A percentile compares a stretch with the other conserved stretches of the same genome.
Conservation (phyloP, 768 basidiomycete species). For the Ramaria sp. region DNA sequence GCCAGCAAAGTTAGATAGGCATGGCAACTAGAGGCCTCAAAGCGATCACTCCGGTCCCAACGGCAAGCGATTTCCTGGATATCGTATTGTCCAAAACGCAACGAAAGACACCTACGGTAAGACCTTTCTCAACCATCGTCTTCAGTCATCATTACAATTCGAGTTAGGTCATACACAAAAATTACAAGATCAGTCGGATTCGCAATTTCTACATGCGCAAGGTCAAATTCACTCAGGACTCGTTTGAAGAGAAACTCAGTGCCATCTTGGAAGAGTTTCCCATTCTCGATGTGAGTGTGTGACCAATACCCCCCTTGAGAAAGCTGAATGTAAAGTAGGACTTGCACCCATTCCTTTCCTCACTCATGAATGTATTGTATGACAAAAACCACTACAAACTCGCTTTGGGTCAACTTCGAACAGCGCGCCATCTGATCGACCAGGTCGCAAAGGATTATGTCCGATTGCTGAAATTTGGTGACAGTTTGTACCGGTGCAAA, state of each 20-base stretch:
- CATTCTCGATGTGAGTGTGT: conserved; percentile 76
- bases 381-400: conserved; percentile 99
- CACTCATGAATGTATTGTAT: conserved; percentile 95
- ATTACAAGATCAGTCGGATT: conserved; percentile 99
- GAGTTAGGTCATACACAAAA: conserved; percentile 89
- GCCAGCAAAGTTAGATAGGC: too few relatives aligned
- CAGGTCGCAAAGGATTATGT: conserved; percentile 97
- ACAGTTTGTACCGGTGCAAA: conserved; percentile 95
- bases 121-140: conserved; percentile 12
- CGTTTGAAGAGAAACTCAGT: conserved; percentile 91
- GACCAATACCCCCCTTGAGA: not conserved
- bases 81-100: conserved; percentile 92
- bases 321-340: conserved; percentile 35
- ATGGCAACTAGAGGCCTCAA: conserved; percentile 89
- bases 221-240: conserved; percentile 96
- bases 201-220: conserved; percentile 99
- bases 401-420: conserved; percentile 92
- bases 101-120: conserved; percentile 91
- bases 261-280: conserved; percentile 95
- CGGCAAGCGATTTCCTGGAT: conserved; percentile 88
- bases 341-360: conserved; percentile 91
- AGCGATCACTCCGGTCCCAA: conserved; percentile 97
- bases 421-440: conserved; percentile 91
- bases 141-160: not conserved
- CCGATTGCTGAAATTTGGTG: conserved; percentile 93